Percentiles rank a stretch among this genome's conserved stretches.
Conservation (phyloP, 306 rosid species). For the Astragalus glycyphyllos region DNA sequence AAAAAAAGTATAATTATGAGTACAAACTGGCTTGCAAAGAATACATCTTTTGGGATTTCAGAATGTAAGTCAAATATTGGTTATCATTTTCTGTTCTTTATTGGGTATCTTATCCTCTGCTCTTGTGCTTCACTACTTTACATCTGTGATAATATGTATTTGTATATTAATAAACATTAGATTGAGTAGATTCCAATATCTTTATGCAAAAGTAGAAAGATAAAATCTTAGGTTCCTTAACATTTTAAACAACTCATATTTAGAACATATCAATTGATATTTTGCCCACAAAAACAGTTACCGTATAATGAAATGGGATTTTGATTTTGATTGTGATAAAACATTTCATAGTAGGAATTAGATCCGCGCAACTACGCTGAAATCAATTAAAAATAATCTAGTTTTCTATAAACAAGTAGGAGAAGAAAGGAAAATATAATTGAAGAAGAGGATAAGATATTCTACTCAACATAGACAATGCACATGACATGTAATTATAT, state of each 20-base stretch:
- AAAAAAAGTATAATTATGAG: slow-evolving; percentile 21
- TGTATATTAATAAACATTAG: slow-evolving; percentile 14
- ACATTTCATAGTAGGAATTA: slow-evolving; percentile 13
- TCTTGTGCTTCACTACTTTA: slow-evolving; percentile 9
- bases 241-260: neutral
- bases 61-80: slow-evolving; percentile 23
- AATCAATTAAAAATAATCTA: slow-evolving; percentile 3
- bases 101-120: slow-evolving; percentile 15
- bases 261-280: slow-evolving; percentile 22
- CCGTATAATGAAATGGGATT: slow-evolving; percentile 1
- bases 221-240: neutral
- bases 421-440: neutral
- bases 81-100: slow-evolving; percentile 22
- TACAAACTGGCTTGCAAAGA: slow-evolving; percentile 29
- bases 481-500: slow-evolving; percentile 6
- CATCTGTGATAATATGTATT: slow-evolving; percentile 1
- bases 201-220: slow-evolving; percentile 31
- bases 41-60: slow-evolving; percentile 34
- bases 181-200: slow-evolving; percentile 2
- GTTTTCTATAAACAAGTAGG: neutral
- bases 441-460: slow-evolving; percentile 12
- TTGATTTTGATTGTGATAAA: neutral
- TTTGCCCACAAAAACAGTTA: neutral
- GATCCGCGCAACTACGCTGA: neutral
- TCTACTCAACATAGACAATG: slow-evolving; percentile 16